Percentiles rank a stretch among this genome's conserved stretches.
These are phyloP conservation scores for Persicaria tinctoria DNA, from an alignment of 148 eudicot species.

Conservation along the genomic window DNA sequence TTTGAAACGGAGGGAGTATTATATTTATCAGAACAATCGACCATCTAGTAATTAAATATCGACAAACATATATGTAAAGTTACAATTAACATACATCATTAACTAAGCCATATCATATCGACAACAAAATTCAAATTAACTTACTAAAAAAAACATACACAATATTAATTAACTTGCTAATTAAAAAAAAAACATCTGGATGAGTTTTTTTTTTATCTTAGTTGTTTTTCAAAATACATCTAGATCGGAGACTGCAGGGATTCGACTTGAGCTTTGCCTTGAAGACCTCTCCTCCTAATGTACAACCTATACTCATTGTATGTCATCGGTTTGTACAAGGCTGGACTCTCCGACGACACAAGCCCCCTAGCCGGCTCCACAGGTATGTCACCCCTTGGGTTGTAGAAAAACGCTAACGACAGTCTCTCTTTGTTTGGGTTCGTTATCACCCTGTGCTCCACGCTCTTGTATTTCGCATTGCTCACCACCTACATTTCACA, in stretches of 20 bases:
- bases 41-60: too few species aligned
- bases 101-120: too few species aligned
- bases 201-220: too few species aligned
- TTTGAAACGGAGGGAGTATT: too few species aligned
- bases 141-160: too few species aligned
- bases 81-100: too few species aligned
- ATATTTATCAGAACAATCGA: too few species aligned
- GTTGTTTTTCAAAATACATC: too few species aligned
- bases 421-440: conserved; percentile 55
- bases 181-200: too few species aligned
- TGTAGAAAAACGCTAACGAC: conserved; percentile 72
- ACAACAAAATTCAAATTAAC: too few species aligned
- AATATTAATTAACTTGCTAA: too few species aligned
- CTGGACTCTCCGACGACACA: conserved; percentile 37
- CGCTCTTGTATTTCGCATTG: conserved; percentile 69
- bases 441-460: conserved; percentile 77
- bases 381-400: conserved; percentile 60
- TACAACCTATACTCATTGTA: conserved; percentile 63
- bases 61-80: too few species aligned
- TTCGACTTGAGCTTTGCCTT: conserved; percentile 69
- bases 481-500: conserved; percentile 42
- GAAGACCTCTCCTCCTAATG: conserved; percentile 62
- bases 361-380: conserved; percentile 54
- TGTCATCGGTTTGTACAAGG: conserved; percentile 58
- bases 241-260: conserved; percentile 40